phyloP scores from a whole-genome alignment of 805 yeast genomes.

The Candida xiaguanensis region DNA sequence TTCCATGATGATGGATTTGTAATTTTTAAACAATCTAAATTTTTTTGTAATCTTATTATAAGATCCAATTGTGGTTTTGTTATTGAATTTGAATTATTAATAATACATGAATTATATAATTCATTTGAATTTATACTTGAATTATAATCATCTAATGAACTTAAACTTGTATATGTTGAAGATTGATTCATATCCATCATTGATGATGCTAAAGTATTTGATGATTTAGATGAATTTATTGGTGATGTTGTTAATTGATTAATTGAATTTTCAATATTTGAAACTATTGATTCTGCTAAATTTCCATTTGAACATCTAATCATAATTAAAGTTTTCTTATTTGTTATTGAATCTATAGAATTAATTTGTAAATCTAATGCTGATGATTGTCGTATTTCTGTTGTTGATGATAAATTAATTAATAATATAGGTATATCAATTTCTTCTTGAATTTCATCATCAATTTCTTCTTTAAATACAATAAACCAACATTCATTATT shows the following conservation, averaged over 20 bases:
- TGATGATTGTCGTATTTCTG: slow-evolving; percentile 29
- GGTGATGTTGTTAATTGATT: slow-evolving; percentile 19
- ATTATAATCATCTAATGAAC: slow-evolving; percentile 7
- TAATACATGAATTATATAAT: slow-evolving; percentile 11
- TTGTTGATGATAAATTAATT: slow-evolving; percentile 23
- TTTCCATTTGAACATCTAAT: slow-evolving; percentile 30
- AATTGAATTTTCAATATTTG: slow-evolving; percentile 25
- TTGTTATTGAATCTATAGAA: slow-evolving; percentile 28
- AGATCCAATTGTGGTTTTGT: background rate
- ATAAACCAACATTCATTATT: slow-evolving; percentile 33
- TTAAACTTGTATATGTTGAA: slow-evolving; percentile 22
- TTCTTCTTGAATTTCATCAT: slow-evolving; percentile 24
- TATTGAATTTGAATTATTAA: slow-evolving; percentile 6
- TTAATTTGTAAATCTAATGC: slow-evolving; percentile 39
- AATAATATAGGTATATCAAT: slow-evolving; percentile 36
- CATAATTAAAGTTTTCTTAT: slow-evolving; percentile 25
- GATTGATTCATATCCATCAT: slow-evolving; percentile 29
- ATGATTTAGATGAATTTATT: slow-evolving; percentile 15
- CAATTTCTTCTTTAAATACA: slow-evolving; percentile 38
- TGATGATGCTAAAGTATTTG: slow-evolving; percentile 32
- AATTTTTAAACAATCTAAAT: slow-evolving; percentile 25
- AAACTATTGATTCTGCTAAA: slow-evolving; percentile 20
- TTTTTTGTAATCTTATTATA: slow-evolving; percentile 37
- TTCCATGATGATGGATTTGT: slow-evolving; percentile 41
- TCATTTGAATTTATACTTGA: slow-evolving; percentile 1